Base-by-base conservation (phyloP, 192 early-diverging fungal genomes). In the Coemansia sp. region DNA sequence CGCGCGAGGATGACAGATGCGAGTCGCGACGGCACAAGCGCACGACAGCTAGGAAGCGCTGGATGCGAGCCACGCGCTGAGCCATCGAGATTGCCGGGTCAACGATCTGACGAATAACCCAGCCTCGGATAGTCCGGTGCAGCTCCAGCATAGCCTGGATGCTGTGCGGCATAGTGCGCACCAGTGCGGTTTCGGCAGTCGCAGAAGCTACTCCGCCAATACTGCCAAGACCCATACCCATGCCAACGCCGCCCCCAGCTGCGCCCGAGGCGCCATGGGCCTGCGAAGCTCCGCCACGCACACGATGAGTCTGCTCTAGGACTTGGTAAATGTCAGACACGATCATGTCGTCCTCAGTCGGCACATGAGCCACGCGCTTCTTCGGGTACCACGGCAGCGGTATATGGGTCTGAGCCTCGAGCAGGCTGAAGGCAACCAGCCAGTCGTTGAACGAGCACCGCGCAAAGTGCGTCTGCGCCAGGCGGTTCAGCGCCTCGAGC, bases 271-370 rank as follows among this genome's bases (percentile, higher is more conserved):
- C 23, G 10, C 68, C 66, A 19, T 55, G 67, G 3, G 71, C 43
- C 63, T 75, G 80, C 13, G 55, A 58, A 37, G 63, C 53, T 1
- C 52, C 23, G 50, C 64, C 69, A 6, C 62, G 70, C 14, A 53
- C 58, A 69, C 87, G 44, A 68, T 87, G 65, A 53, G 87, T 69
- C 78, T 83, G 68, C 79, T 90, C 85, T 1, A 93, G 77, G 1
- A 86, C 86, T 42, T 84, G 86, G 62, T 89, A 89, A 33, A 91
- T 89, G 61, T 88, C 89, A 0, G 88, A 86, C 8, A 93, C 82
- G 9, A 88, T 52, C 7, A 89, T 68, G 32, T 91, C 87, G 7
- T 93, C 90, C 14, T 89, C 88, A 0, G 80, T 35, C 13, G 69
- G 84, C 17, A 78, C 70, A 33, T 76, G 69, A 2, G 73, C 37